Evolutionary conservation across 192 early-diverging fungal genomes (phyloP).

Genomic region (Phlyctochytrium arcticum): DNA sequence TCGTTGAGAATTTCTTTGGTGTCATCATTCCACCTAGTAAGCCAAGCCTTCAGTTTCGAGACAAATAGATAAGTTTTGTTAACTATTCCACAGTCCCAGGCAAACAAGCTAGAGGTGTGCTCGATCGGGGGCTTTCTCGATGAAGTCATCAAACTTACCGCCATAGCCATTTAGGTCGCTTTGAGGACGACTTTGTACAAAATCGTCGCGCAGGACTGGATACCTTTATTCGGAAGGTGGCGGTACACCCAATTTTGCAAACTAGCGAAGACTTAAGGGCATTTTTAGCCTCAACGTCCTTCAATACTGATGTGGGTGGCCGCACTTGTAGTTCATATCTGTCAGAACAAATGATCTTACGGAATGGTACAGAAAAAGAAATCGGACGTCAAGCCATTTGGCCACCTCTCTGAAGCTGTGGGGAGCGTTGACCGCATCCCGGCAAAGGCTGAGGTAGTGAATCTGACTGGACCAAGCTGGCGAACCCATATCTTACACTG

Average conservation of each 20-base stretch:
- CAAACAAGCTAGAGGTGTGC: conserved; percentile 79
- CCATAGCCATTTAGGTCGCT: conserved; percentile 56
- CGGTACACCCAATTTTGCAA: conserved; percentile 75
- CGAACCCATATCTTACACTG: not conserved
- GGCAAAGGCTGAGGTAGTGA: not conserved
- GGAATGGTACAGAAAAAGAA: conserved; percentile 15
- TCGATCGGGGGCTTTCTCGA: not conserved
- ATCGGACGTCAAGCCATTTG: conserved; percentile 10
- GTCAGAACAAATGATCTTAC: not conserved
- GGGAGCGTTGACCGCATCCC: not conserved
- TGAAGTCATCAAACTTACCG: no score
- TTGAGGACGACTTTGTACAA: conserved; percentile 95
- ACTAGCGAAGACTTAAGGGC: conserved; percentile 75
- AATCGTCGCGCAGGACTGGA: conserved; percentile 77
- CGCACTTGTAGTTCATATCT: not conserved
- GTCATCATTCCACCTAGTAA: conserved; percentile 78
- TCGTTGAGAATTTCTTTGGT: conserved; percentile 74
- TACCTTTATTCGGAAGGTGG: conserved; percentile 75
- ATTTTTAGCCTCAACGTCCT: conserved; percentile 85
- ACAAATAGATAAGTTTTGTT: not conserved
- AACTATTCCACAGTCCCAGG: conserved; percentile 63
- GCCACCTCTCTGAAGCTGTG: no score
- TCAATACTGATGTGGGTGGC: conserved; percentile 56
- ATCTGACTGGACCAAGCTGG: not conserved
- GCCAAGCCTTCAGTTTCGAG: not conserved